Base-by-base conservation (phyloP, 1,284 basidiomycete species). In the Cutaneotrichosporon spelunceum region DNA sequence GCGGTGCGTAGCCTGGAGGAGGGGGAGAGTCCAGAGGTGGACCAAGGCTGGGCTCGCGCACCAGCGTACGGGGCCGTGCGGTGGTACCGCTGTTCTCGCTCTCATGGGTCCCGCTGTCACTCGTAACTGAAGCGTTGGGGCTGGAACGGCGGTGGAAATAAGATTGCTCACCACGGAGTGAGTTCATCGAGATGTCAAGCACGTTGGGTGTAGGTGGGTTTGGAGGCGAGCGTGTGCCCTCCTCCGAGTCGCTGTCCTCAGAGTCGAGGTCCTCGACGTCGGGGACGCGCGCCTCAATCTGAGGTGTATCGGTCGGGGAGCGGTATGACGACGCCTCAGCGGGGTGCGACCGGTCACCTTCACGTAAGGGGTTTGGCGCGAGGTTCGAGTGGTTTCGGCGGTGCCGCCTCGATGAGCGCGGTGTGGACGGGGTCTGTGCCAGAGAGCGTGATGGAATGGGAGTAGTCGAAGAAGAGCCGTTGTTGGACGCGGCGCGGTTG, bases 121-220 rank as follows among this genome's bases (percentile, higher is more conserved):
- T 44, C 34, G 47, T 56, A 27, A 47, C 44, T 24, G 55, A 57
- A 13, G n/a, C 36, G 53, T 55, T 29, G 24, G 54, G 34, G 24
- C 36, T 34, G 14, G 53, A 29, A 5, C 69, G 56, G 16, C 67
- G 68, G 16, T 70, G 69, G 59, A 79, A 80, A 61, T 76, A 77
- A 53, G 68, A 69, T 55, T 67, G 60, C 23, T 64, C 60, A 29
- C 62, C 67, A 7, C 72, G 66, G 1, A 80, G 64, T 4, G 75
- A 75, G 48, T 82, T 81, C 48, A 84, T 68, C 14, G 80, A 81
- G 53, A 84, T 83, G 62, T 84, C 83, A 6, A 83, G 72, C 26
- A 80, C 68, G 60, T 83, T 81, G 0, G 83, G 83, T 27, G 83
- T 84, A 0, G 83, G 83, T 14, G 83, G 83, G 66, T 84, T 84